Conservation (phyloP, 495 filamentous ascomycete genomes). For the Daldinia bambusicola region DNA sequence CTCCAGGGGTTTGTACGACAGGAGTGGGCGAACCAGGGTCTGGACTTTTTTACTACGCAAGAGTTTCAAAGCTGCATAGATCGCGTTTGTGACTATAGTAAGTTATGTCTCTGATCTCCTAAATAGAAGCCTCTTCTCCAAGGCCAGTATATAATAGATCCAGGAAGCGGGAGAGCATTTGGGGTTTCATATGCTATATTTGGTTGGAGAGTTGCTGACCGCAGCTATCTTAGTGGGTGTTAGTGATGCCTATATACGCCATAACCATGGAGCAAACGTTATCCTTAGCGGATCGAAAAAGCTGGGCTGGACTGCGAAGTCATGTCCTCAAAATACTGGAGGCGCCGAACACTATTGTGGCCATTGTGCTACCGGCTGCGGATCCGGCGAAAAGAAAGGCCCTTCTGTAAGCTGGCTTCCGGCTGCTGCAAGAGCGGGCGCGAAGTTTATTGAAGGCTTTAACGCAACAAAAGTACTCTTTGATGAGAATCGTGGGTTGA, state of each 20-base stretch:
- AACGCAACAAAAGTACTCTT: conserved; percentile 74
- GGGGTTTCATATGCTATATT: neutral
- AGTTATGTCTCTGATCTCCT: conserved; percentile 48
- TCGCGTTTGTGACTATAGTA: conserved; percentile 57
- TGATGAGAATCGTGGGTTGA: conserved; percentile 63
- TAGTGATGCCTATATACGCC: conserved; percentile 69
- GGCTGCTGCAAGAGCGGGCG: conserved; percentile 78
- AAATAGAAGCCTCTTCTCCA: conserved; percentile 25
- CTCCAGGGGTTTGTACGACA: conserved; percentile 81
- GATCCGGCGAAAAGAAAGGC: conserved; percentile 76
- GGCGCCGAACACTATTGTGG: conserved; percentile 77
- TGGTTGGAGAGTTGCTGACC: conserved; percentile 53
- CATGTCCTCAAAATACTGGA: conserved; percentile 83
- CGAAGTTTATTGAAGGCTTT: conserved; percentile 83
- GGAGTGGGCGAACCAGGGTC: conserved; percentile 79
- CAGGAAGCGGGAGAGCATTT: neutral
- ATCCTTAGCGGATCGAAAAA: conserved; percentile 80
- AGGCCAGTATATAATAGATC: neutral
- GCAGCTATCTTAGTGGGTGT: conserved; percentile 70
- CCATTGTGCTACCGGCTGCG: conserved; percentile 82
- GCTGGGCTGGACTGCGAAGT: conserved; percentile 75
- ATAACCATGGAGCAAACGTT: conserved; percentile 74
- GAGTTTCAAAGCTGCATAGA: conserved; percentile 84
- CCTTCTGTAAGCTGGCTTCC: conserved; percentile 80
- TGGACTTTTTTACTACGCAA: conserved; percentile 80